Evolutionary conservation across 1,284 basidiomycete genomes (phyloP).

Genomic region (Phellinidium pouzarii): DNA sequence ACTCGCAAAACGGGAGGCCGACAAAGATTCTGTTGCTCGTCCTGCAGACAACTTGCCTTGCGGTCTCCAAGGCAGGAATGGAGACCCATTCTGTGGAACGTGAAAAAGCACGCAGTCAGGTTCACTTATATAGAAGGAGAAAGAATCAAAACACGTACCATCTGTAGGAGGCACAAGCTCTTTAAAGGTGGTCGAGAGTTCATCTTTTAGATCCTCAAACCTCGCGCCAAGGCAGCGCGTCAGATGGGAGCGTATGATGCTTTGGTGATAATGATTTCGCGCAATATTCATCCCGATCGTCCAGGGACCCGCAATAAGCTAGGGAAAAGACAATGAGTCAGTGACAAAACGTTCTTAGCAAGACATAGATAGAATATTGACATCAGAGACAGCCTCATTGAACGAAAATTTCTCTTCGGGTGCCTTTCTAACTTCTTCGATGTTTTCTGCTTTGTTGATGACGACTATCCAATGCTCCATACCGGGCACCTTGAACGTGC

Average conservation of each 20-base stretch:
- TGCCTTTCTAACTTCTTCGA: slow-evolving; percentile 31
- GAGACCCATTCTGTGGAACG: slow-evolving; percentile 31
- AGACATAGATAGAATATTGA: slow-evolving; percentile 14
- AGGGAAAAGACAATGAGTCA: background rate
- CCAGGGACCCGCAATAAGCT: slow-evolving; percentile 13
- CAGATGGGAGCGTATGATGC: slow-evolving; percentile 23
- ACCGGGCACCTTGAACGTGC: slow-evolving; percentile 26
- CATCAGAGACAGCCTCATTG: slow-evolving; percentile 23
- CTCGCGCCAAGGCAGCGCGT: slow-evolving; percentile 22
- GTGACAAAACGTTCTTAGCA: background rate
- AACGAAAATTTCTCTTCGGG: slow-evolving; percentile 28
- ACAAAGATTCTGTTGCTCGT: slow-evolving; percentile 36
- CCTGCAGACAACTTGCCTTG: slow-evolving; percentile 35
- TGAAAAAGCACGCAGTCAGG: background rate
- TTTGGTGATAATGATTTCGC: slow-evolving; percentile 23
- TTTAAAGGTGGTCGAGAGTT: slow-evolving; percentile 23
- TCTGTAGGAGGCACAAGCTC: slow-evolving; percentile 22
- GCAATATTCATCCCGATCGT: slow-evolving; percentile 18
- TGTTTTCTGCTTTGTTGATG: slow-evolving; percentile 21
- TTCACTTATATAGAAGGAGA: too few relatives aligned
- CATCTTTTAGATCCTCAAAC: slow-evolving; percentile 25
- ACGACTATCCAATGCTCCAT: slow-evolving; percentile 26
- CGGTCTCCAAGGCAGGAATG: slow-evolving; percentile 28
- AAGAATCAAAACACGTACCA: slow-evolving; percentile 8
- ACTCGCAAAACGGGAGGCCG: slow-evolving; percentile 34